A percentile compares a stretch with the other conserved stretches of the same genome.
Conservation (phyloP, 2,329 filamentous ascomycete species). For the Amylocarpus encephaloides region DNA sequence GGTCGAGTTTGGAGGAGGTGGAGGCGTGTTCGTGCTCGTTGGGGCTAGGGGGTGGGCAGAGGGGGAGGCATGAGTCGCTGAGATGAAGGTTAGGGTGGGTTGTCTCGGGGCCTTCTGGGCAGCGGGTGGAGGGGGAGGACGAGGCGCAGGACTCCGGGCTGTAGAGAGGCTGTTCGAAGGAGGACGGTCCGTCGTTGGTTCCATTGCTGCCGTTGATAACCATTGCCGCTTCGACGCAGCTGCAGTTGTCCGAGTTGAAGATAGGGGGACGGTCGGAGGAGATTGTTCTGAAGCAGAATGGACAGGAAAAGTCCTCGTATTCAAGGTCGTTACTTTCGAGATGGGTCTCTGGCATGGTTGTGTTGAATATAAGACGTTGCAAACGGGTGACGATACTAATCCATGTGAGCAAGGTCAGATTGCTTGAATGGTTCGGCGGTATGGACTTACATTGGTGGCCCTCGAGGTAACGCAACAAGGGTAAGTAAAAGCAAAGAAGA, state of each 20-base stretch:
- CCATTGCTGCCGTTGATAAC: not conserved
- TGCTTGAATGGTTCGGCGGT: not conserved
- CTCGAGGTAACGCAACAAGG: slow-evolving; percentile 11
- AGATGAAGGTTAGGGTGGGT: slow-evolving; percentile 14
- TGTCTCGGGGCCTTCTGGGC: slow-evolving; percentile 21
- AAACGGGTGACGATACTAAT: slow-evolving; percentile 9
- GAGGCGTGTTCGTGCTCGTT: slow-evolving; percentile 14
- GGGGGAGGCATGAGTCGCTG: slow-evolving; percentile 11
- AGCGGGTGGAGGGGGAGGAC: slow-evolving; percentile 4
- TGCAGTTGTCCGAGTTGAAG: slow-evolving; percentile 24
- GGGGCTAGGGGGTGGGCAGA: slow-evolving; percentile 9
- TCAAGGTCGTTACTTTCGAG: slow-evolving; percentile 4
- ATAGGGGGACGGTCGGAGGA: slow-evolving; percentile 22
- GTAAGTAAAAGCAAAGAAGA: slow-evolving; percentile 15
- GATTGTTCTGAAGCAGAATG: slow-evolving; percentile 19
- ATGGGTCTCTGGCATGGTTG: slow-evolving; percentile 8
- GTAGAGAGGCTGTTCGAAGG: not conserved
- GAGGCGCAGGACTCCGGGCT: slow-evolving; percentile 11
- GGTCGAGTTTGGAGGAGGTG: slow-evolving; percentile 9
- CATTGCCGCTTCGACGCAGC: slow-evolving; percentile 18
- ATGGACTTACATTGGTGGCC: slow-evolving; percentile 12
- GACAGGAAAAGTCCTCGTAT: slow-evolving; percentile 18
- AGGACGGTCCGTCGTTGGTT: not conserved
- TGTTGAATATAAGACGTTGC: slow-evolving; percentile 7
- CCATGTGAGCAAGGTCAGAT: slow-evolving; percentile 1